A percentile compares a stretch with the other conserved stretches of the same genome.
Evolutionary conservation across 1,284 basidiomycete species (phyloP).

Genomic region (Ustilago hordei): DNA sequence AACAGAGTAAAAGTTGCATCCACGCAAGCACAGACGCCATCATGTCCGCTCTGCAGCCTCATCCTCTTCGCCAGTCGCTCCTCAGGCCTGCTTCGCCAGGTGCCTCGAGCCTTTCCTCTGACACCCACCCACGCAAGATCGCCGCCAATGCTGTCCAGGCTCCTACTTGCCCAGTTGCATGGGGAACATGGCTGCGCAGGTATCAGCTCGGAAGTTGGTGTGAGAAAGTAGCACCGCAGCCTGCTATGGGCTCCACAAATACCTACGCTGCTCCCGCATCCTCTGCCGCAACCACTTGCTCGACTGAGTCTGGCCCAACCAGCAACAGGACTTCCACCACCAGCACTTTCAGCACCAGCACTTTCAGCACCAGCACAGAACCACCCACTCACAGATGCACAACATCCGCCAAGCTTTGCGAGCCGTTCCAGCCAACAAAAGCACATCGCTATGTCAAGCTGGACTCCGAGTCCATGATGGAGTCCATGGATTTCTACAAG

Average conservation of each 20-base stretch:
- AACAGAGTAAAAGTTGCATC: not conserved
- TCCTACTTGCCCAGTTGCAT: slow-evolving; percentile 34
- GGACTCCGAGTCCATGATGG: slow-evolving; percentile 21
- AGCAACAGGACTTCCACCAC: not conserved
- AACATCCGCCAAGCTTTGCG: slow-evolving; percentile 17
- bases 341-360: not conserved
- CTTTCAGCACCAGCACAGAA: not conserved
- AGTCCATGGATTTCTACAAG: slow-evolving; percentile 37
- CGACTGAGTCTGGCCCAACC: not conserved
- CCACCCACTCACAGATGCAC: slow-evolving; percentile 5
- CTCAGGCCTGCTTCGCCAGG: slow-evolving; percentile 25
- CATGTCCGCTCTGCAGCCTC: slow-evolving; percentile 20
- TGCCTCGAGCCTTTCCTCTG: slow-evolving; percentile 32
- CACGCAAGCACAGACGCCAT: not conserved
- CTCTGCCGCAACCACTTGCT: not conserved
- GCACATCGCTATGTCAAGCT: slow-evolving; percentile 38
- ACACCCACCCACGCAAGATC: slow-evolving; percentile 31
- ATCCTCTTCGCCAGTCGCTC: slow-evolving; percentile 29
- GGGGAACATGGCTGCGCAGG: slow-evolving; percentile 42
- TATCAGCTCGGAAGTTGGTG: slow-evolving; percentile 36
- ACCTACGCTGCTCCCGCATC: not conserved
- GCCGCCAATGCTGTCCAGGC: slow-evolving; percentile 31
- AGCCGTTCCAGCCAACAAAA: slow-evolving; percentile 8
- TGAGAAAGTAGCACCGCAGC: slow-evolving; percentile 17
- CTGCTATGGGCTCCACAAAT: not conserved